Evolutionary conservation across 257 asterid genomes (phyloP).

Genomic region (Solanum chilense): DNA sequence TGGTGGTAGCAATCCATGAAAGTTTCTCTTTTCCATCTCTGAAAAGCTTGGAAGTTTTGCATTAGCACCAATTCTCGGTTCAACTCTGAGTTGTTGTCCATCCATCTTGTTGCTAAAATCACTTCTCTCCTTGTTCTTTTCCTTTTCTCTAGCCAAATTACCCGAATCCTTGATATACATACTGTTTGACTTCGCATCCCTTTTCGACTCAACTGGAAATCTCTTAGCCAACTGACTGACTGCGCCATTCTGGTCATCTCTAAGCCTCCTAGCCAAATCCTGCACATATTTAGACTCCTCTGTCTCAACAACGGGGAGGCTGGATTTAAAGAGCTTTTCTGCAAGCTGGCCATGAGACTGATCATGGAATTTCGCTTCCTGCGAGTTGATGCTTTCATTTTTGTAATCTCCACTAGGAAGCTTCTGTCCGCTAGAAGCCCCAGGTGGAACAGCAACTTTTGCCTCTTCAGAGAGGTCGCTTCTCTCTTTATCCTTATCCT

Average conservation of each 20-base stretch:
- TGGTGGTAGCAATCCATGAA: conserved; percentile 24
- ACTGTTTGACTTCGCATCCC: conserved; percentile 14
- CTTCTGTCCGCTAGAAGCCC: conserved; percentile 21
- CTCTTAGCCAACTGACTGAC: conserved; percentile 23
- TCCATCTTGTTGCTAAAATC: conserved; percentile 26
- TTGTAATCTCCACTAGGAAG: conserved; percentile 8
- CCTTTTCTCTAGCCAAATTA: conserved; percentile 29
- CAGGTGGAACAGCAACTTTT: conserved; percentile 28
- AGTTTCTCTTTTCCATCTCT: conserved; percentile 11
- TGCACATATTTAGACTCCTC: conserved; percentile 45
- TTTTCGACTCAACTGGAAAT: conserved; percentile 16
- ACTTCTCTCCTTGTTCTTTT: conserved; percentile 16
- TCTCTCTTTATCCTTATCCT: conserved; percentile 30
- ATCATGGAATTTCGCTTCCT: conserved; percentile 19
- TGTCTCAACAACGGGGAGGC: conserved; percentile 7
- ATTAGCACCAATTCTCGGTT: conserved; percentile 13
- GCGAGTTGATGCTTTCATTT: conserved; percentile 3
- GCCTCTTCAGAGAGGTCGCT: conserved; percentile 53
- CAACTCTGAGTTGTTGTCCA: conserved; percentile 17
- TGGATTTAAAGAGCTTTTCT: conserved; percentile 17
- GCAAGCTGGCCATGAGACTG: conserved; percentile 38
- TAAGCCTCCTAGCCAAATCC: conserved; percentile 55
- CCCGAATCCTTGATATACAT: conserved; percentile 15
- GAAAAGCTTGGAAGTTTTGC: conserved; percentile 12
- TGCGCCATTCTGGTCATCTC: conserved; percentile 23